phyloP scores from a whole-genome alignment of 306 rosid genomes.

The Urtica urens region DNA sequence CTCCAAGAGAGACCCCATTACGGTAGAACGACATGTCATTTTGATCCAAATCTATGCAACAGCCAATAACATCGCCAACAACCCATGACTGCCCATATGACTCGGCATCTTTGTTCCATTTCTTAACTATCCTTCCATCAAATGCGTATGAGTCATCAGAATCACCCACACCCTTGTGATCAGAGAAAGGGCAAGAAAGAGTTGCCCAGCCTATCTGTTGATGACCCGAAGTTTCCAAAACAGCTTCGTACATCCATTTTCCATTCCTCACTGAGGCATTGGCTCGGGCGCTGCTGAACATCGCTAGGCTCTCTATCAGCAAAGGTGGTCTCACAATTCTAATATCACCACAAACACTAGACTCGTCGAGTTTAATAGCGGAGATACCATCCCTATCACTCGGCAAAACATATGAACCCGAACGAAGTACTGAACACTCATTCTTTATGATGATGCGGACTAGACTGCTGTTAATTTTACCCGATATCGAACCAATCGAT shows the following conservation, averaged over 20 bases:
- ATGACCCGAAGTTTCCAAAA: constrained; percentile 85
- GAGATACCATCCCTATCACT: constrained; percentile 40
- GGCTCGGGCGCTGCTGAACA: constrained; percentile 93
- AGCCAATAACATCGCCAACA: constrained; percentile 92
- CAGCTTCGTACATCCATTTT: constrained; percentile 97
- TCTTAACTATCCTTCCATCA: constrained; percentile 84
- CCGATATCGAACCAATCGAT: constrained; percentile 42
- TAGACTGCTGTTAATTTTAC: constrained; percentile 37
- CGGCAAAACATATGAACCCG: constrained; percentile 13
- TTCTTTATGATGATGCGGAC: constrained; percentile 44
- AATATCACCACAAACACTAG: constrained; percentile 74
- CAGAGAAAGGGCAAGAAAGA: constrained; percentile 76
- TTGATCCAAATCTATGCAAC: constrained; percentile 84
- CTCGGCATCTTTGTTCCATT: constrained; percentile 85
- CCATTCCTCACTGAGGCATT: constrained; percentile 78
- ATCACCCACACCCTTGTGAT: constrained; percentile 92
- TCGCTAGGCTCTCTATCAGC: constrained; percentile 72
- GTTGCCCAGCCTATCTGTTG: constrained; percentile 99
- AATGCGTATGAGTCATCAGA: constrained; percentile 93
- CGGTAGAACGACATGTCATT: constrained; percentile 74
- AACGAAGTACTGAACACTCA: constrained; percentile 33
- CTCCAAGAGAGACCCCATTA: constrained; percentile 83
- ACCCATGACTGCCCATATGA: constrained; percentile 90
- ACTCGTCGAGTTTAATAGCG: constrained; percentile 40
- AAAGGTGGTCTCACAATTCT: constrained; percentile 44